Base-by-base conservation (phyloP, 2,329 filamentous ascomycete species). In the Diaporthe vexans region DNA sequence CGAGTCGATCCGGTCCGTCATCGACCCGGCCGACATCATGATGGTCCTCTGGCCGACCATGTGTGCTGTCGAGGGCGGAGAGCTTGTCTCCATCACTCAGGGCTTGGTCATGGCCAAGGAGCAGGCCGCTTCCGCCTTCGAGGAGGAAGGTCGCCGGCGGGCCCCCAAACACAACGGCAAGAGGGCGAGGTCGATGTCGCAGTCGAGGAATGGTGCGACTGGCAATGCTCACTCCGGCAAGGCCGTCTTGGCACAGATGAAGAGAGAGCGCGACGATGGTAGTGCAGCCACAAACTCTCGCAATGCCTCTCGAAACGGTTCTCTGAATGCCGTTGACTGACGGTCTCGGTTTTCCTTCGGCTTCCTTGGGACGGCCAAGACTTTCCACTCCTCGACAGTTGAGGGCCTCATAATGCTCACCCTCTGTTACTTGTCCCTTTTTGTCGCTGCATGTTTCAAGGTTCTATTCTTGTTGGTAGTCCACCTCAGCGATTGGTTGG, bases 11-110 rank as follows among this genome's bases (percentile, higher is more conserved):
- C 52, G 58, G 29, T 63, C 73, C 11, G 80, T 81, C 68, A 75
- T 81, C 43, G 80, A 81, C 54, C 81, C 81, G 0, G 78, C 79
- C 29, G 79, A 81, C 76, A 82, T 83, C 61, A 65, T 82, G 52
- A 77, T 83, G 1, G 81, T 83, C 6, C 80, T 82, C 29, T 83
- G 81, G 81, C 81, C 81, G 10, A 80, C 78, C 76, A 82, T 82
- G 80, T 81, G 80, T 56, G 78, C 79, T 19, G 77, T 82, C 54
- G 81, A 83, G 78, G 76, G 77, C 65, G 81, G 81, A 65, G 80
- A 82, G 65, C 79, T 80, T 61, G 78, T 80, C 76, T 79, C 80
- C 59, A 82, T 82, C 75, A 83, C 81, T 1, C 81, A 82, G 71
- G 81, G 81, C 0, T 76, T 83, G 2, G 81, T 82, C 8, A 80